A percentile compares a stretch with the other conserved stretches of the same genome.
Evolutionary conservation across 192 early-diverging fungal genomes (phyloP).

Genomic region (Backusella tarrabulga): DNA sequence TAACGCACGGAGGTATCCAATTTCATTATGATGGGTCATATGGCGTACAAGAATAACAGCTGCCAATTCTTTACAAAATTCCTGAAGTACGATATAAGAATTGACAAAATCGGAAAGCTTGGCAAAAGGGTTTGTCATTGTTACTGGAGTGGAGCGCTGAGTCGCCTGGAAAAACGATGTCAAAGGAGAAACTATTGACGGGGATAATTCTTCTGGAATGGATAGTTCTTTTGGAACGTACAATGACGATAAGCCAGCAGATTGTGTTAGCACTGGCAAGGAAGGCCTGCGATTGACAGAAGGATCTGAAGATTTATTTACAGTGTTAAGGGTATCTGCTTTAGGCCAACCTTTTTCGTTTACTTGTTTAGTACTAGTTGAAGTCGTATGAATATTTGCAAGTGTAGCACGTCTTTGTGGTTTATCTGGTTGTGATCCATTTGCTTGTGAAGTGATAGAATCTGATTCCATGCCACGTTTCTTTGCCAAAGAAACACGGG

Average conservation of each 20-base stretch:
- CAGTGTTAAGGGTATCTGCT: neutral
- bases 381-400: neutral
- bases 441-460: neutral
- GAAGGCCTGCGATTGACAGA: constrained; percentile 15
- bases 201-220: neutral
- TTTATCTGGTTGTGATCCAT: neutral
- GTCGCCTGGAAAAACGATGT: constrained; percentile 32
- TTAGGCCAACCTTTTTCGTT: neutral
- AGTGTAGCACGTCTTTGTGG: neutral
- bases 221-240: neutral
- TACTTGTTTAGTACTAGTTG: neutral
- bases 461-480: constrained; percentile 27
- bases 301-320: constrained; percentile 16
- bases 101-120: constrained; percentile 50
- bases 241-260: constrained; percentile 8
- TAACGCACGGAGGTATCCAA: constrained; percentile 15
- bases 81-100: constrained; percentile 59
- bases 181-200: constrained; percentile 11
- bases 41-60: constrained; percentile 55
- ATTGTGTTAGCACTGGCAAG: constrained; percentile 14
- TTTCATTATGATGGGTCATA: constrained; percentile 26
- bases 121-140: constrained; percentile 42
- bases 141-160: constrained; percentile 34
- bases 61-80: constrained; percentile 65
- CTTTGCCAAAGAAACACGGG: constrained; percentile 34